These are phyloP conservation scores for Coniochaeta prunicola DNA, from an alignment of 2,329 filamentous ascomycete genomes.

Conservation along the genomic window DNA sequence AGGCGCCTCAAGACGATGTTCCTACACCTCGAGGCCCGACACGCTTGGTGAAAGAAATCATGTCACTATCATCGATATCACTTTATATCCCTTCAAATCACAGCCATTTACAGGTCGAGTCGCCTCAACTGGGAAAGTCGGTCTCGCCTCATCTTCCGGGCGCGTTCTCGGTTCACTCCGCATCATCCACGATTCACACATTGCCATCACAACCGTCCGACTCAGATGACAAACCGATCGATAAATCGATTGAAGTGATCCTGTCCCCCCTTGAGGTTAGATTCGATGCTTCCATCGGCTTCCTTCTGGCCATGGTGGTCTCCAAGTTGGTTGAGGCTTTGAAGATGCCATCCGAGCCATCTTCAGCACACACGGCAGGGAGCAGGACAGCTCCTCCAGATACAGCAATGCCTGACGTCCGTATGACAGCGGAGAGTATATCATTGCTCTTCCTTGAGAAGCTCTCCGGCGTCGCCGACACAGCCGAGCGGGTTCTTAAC, in stretches of 20 bases:
- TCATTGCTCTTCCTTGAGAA: constrained; percentile 50
- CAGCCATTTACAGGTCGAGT: constrained; percentile 31
- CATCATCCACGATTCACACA: constrained; percentile 18
- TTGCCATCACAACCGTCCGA: constrained; percentile 10
- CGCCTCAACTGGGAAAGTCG: constrained; percentile 24
- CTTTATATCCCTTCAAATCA: constrained; percentile 47
- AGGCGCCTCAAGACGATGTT: constrained; percentile 27
- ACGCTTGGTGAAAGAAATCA: constrained; percentile 47
- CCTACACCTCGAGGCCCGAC: constrained; percentile 46
- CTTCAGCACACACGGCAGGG: constrained; percentile 7
- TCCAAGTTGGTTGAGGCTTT: constrained; percentile 40
- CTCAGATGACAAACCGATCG: constrained; percentile 9
- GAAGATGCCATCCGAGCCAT: constrained; percentile 18
- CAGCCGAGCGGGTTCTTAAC: constrained; percentile 36
- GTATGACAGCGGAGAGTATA: constrained; percentile 38
- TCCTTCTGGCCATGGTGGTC: constrained; percentile 44
- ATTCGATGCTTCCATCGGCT: constrained; percentile 51
- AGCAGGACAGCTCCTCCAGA: constrained; percentile 3
- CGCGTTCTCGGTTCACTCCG: constrained; percentile 47
- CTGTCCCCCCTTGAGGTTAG: constrained; percentile 44
- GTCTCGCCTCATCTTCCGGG: constrained; percentile 49
- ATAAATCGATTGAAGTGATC: constrained; percentile 38
- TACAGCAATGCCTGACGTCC: constrained; percentile 29
- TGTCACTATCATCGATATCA: constrained; percentile 42
- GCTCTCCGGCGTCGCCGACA: constrained; percentile 44